Conservation (phyloP, 306 rosid species). For the Cucurbita ficifolia region DNA sequence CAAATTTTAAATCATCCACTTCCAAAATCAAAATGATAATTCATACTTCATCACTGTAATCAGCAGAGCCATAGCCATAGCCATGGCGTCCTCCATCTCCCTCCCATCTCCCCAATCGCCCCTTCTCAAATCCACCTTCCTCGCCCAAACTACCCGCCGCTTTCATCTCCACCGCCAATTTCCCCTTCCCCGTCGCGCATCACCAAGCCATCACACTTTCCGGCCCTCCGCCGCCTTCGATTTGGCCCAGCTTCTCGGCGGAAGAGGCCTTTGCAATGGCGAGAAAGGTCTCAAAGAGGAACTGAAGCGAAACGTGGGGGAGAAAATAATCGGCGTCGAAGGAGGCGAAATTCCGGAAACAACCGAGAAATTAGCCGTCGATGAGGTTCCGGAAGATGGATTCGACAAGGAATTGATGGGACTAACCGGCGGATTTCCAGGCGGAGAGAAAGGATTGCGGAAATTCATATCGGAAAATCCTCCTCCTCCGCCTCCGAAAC, state of each 20-base stretch:
- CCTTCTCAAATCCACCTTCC: constrained; percentile 42
- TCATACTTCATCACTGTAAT: not conserved
- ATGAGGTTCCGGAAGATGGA: constrained; percentile 31
- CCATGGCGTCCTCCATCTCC: constrained; percentile 42
- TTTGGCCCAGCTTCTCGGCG: constrained; percentile 53
- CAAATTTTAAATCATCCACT: no score
- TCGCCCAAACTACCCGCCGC: constrained; percentile 27
- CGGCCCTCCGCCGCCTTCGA: constrained; percentile 51
- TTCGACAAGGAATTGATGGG: constrained; percentile 94
- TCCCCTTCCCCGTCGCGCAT: constrained; percentile 14
- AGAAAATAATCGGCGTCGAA: constrained; percentile 6
- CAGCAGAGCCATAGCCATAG: not conserved
- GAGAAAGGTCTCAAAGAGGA: constrained; percentile 53
- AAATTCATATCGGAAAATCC: constrained; percentile 65
- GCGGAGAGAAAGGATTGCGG: constrained; percentile 72
- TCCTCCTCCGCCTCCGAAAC: constrained; percentile 37
- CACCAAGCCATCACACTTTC: not conserved
- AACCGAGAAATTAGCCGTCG: not conserved
- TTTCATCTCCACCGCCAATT: constrained; percentile 15
- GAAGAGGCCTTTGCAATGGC: constrained; percentile 84
- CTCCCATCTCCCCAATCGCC: constrained; percentile 27
- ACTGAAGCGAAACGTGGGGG: constrained; percentile 26
- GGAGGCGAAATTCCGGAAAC: constrained; percentile 16
- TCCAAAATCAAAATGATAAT: no score
- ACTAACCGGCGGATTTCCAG: constrained; percentile 87